Evolutionary conservation across 352 stramenopile genomes (phyloP).

Genomic region (Phytophthora citrophthora): DNA sequence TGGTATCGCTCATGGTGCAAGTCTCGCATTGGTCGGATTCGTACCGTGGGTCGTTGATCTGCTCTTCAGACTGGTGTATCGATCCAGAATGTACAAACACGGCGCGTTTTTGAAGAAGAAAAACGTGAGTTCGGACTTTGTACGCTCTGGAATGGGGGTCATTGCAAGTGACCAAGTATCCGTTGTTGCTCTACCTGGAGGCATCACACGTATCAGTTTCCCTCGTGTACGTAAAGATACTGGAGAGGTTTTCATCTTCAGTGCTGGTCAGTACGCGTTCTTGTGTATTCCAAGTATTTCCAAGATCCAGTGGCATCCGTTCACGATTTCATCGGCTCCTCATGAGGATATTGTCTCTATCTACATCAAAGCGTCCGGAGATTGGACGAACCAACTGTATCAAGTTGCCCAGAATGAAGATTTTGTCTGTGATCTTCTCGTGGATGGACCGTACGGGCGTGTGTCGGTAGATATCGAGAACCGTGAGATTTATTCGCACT

Average conservation of each 20-base stretch:
- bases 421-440: slow-evolving; percentile 32
- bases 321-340: slow-evolving; percentile 81
- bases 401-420: neutral
- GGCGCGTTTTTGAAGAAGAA: slow-evolving; percentile 28
- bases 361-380: slow-evolving; percentile 62
- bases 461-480: slow-evolving; percentile 48
- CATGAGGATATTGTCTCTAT: slow-evolving; percentile 68
- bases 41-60: slow-evolving; percentile 42
- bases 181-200: slow-evolving; percentile 16
- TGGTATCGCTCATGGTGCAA: slow-evolving; percentile 46
- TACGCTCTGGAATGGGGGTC: slow-evolving; percentile 21
- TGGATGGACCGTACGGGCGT: slow-evolving; percentile 61
- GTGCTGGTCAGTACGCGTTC: slow-evolving; percentile 76
- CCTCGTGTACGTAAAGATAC: slow-evolving; percentile 43
- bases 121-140: too few species aligned
- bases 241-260: slow-evolving; percentile 38
- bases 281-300: slow-evolving; percentile 76
- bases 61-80: slow-evolving; percentile 42
- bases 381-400: slow-evolving; percentile 65
- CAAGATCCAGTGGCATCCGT: slow-evolving; percentile 84
- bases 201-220: slow-evolving; percentile 50
- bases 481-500: slow-evolving; percentile 46
- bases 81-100: slow-evolving; percentile 20
- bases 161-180: slow-evolving; percentile 31
- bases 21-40: slow-evolving; percentile 38